Percentiles rank a stretch among this genome's conserved stretches.
These are phyloP conservation scores for Physcia stellaris DNA, from an alignment of 495 filamentous ascomycete species.

Conservation along the genomic window DNA sequence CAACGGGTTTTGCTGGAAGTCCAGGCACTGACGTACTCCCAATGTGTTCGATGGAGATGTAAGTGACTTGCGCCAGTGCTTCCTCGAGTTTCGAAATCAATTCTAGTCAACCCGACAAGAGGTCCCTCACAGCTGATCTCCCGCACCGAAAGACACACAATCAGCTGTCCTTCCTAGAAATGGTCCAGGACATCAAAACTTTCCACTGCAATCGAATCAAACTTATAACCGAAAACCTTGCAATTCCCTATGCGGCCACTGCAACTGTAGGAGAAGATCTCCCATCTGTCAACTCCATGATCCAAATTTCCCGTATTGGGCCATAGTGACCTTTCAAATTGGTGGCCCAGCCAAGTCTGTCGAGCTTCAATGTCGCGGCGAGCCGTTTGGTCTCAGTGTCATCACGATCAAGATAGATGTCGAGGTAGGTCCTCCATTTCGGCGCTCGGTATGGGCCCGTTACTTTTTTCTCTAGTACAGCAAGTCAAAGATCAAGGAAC, in stretches of 20 bases:
- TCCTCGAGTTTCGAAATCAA: too few relatives aligned
- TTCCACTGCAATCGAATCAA: too few relatives aligned
- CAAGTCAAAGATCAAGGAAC: not conserved
- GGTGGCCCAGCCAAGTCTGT: conserved; percentile 6
- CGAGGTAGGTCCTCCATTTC: conserved; percentile 8
- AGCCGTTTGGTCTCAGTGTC: conserved; percentile 4
- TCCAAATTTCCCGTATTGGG: not conserved
- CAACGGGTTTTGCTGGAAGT: conserved; percentile 18
- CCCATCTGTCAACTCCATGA: too few relatives aligned
- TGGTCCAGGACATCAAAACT: too few relatives aligned
- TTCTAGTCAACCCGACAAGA: too few relatives aligned
- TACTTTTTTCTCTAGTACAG: not conserved
- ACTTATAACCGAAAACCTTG: too few relatives aligned
- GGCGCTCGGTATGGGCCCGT: conserved; percentile 3
- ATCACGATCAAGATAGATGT: conserved; percentile 6
- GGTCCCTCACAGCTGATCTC: too few relatives aligned
- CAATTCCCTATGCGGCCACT: too few relatives aligned
- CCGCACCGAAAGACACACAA: too few relatives aligned
- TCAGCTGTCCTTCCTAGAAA: too few relatives aligned
- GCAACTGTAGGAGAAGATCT: too few relatives aligned
- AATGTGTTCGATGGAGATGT: conserved; percentile 19
- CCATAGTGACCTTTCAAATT: conserved; percentile 7
- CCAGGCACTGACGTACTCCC: conserved; percentile 20
- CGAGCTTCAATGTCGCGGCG: conserved; percentile 7
- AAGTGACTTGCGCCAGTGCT: conserved; percentile 3